Conservation (phyloP, 805 yeast species). For the Yarrowia phangngaensis region DNA sequence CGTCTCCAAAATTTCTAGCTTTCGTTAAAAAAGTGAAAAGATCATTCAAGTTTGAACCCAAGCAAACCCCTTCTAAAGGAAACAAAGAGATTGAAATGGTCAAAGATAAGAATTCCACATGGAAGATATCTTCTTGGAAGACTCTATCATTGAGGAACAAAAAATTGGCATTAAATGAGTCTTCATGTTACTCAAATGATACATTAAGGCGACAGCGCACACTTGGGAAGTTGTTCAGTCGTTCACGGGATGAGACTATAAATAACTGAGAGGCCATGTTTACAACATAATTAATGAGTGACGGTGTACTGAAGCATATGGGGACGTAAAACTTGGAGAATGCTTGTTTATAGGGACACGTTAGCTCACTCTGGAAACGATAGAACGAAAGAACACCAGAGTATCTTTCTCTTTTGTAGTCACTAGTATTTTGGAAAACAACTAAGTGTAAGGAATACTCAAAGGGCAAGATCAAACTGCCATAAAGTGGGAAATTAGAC, state of each 20-base stretch:
- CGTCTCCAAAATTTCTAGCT: neutral
- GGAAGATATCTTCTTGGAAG: conserved; percentile 11
- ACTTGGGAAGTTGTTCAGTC: conserved; percentile 10
- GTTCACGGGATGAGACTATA: conserved; percentile 15
- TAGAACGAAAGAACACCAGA: no score
- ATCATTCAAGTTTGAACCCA: conserved; percentile 13
- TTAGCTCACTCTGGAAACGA: no score
- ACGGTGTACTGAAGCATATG: no score
- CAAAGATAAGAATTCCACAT: neutral
- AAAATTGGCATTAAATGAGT: conserved; percentile 6
- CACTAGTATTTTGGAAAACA: no score
- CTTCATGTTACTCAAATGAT: conserved; percentile 4
- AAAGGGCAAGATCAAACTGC: no score
- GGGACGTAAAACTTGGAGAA: no score
- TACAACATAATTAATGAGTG: no score
- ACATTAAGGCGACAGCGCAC: conserved; percentile 16
- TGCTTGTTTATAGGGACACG: no score
- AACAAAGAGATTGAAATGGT: conserved; percentile 10
- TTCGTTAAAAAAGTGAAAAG: conserved; percentile 8
- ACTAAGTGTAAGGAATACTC: no score
- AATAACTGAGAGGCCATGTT: conserved; percentile 12
- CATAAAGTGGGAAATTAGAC: no score
- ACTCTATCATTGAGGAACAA: conserved; percentile 9
- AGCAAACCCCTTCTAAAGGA: no score
- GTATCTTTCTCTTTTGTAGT: no score